A percentile compares a stretch with the other conserved stretches of the same genome.
Conservation (phyloP, 78 protist genomes). For the Emiliania huxleyi region DNA sequence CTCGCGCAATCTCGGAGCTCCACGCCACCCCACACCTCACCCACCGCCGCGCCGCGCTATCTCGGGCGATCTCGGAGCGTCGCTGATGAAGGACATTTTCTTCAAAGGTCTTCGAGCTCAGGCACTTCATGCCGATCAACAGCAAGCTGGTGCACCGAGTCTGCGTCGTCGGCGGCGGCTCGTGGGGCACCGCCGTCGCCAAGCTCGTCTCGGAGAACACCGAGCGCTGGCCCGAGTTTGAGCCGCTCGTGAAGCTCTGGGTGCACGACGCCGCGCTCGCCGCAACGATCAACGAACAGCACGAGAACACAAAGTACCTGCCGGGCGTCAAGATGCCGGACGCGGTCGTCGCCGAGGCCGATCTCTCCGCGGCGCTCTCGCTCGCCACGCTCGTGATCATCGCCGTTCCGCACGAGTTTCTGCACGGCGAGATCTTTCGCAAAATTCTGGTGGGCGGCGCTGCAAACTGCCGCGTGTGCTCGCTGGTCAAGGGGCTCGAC, state of each 20-base stretch:
- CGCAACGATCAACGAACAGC: constrained; percentile 50
- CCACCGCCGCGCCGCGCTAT: too few relatives aligned
- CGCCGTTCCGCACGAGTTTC: constrained; percentile 51
- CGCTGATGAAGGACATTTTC: too few relatives aligned
- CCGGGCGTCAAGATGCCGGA: constrained; percentile 46
- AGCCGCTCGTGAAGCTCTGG: background rate
- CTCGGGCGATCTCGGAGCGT: too few relatives aligned
- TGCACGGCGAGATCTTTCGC: background rate
- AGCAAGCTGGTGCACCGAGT: background rate
- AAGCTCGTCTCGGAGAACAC: background rate
- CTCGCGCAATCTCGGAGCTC: too few relatives aligned
- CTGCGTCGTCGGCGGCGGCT: background rate
- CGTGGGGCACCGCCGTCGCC: background rate
- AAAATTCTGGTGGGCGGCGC: background rate
- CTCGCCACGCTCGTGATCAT: constrained; percentile 61
- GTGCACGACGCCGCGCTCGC: background rate
- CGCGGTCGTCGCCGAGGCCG: constrained; percentile 52
- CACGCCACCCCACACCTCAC: too few relatives aligned
- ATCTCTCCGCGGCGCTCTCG: background rate
- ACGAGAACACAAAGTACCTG: constrained; percentile 49
- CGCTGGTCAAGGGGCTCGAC: constrained; percentile 64
- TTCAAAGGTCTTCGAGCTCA: too few relatives aligned
- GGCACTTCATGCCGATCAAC: background rate
- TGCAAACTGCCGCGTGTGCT: constrained; percentile 41
- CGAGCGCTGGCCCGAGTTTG: background rate